Evolutionary conservation across 2,329 filamentous ascomycete species (phyloP).

Genomic region (Scedosporium apiospermum): DNA sequence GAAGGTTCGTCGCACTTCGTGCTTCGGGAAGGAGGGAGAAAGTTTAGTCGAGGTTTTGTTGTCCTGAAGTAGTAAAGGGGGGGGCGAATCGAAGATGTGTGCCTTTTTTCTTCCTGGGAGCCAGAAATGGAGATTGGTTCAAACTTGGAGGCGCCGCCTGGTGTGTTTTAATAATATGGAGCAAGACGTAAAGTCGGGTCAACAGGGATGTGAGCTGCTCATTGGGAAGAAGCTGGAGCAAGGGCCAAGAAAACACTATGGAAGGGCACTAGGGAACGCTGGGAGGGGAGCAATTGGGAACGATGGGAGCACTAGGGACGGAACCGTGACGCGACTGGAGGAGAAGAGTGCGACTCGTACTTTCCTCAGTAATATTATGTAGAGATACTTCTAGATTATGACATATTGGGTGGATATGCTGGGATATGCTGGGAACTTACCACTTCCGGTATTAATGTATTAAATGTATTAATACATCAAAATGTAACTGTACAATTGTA

Average conservation of each 20-base stretch:
- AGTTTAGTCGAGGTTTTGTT: neutral
- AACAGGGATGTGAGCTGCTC: neutral
- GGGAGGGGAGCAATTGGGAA: too few species aligned
- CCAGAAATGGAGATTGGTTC: neutral
- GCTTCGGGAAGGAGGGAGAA: neutral
- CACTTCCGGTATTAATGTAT: too few species aligned
- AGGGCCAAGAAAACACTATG: neutral
- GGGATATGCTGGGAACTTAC: too few species aligned
- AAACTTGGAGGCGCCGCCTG: neutral
- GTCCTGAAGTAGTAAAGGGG: neutral
- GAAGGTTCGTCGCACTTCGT: neutral
- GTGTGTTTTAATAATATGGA: neutral
- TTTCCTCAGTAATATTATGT: too few species aligned
- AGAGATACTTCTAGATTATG: too few species aligned
- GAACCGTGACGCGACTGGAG: slow-evolving; percentile 1
- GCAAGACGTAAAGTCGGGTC: neutral
- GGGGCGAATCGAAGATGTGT: neutral
- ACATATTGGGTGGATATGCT: too few species aligned
- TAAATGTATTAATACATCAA: too few species aligned
- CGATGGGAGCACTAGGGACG: neutral
- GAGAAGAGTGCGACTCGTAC: neutral
- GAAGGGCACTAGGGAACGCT: too few species aligned
- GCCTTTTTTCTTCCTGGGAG: neutral
- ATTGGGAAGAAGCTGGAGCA: neutral
- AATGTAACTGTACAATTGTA: neutral